Evolutionary conservation across 140 eudicot genomes (phyloP).

Genomic region (Stevia rebaudiana): DNA sequence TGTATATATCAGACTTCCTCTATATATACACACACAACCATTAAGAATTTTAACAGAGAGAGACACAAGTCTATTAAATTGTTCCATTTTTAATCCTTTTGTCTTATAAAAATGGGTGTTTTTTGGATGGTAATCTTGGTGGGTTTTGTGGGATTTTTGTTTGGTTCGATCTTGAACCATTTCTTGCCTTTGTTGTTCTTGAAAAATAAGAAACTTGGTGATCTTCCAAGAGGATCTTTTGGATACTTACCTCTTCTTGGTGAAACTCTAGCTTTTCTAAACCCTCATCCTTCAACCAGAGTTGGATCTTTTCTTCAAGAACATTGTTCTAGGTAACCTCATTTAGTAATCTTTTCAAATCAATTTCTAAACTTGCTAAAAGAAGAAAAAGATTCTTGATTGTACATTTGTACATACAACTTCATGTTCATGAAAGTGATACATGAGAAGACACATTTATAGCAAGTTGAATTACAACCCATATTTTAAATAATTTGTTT

Average conservation of each 20-base stretch:
- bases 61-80: slow-evolving; percentile 15
- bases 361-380: slow-evolving; percentile 22
- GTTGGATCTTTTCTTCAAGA: slow-evolving; percentile 62
- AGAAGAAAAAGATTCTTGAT: slow-evolving; percentile 24
- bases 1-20: slow-evolving; percentile 10
- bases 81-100: slow-evolving; percentile 13
- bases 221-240: slow-evolving; percentile 62
- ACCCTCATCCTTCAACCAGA: slow-evolving; percentile 67
- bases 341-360: slow-evolving; percentile 4
- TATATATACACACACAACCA: slow-evolving; percentile 16
- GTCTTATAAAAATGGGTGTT: slow-evolving; percentile 24
- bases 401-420: slow-evolving; percentile 23
- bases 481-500: slow-evolving; percentile 4
- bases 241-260: slow-evolving; percentile 71
- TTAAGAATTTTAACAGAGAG: slow-evolving; percentile 21
- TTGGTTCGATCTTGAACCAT: slow-evolving; percentile 52
- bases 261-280: slow-evolving; percentile 66
- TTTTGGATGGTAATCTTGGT: slow-evolving; percentile 30
- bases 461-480: slow-evolving; percentile 22
- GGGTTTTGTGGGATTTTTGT: slow-evolving; percentile 27
- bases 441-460: slow-evolving; percentile 26
- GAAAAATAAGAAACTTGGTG: slow-evolving; percentile 31
- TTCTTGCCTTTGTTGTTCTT: slow-evolving; percentile 59
- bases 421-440: slow-evolving; percentile 25
- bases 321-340: slow-evolving; percentile 59